phyloP scores from a whole-genome alignment of 2,329 filamentous ascomycete genomes.

The Aspergillus sp. region DNA sequence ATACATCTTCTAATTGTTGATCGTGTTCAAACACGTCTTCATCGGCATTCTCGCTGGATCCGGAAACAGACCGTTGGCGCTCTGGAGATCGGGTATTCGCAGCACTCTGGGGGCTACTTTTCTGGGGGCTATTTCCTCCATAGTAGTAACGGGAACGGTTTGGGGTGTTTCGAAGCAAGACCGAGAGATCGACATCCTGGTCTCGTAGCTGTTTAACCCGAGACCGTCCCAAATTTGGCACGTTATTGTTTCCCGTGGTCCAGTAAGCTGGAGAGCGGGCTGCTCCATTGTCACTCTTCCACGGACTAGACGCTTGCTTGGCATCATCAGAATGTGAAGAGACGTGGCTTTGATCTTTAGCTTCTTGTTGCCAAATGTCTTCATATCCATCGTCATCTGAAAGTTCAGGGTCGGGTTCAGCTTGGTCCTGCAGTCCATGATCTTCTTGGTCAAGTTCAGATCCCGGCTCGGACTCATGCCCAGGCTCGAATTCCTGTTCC shows the following conservation, averaged over 20 bases:
- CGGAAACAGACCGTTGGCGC: constrained; percentile 8
- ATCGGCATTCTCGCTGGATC: constrained; percentile 10
- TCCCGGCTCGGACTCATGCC: background rate
- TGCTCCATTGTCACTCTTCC: constrained; percentile 21
- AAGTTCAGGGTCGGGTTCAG: constrained; percentile 10
- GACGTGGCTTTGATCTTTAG: constrained; percentile 30
- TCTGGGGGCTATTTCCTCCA: constrained; percentile 24
- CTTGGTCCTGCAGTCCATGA: constrained; percentile 10
- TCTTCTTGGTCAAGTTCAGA: background rate
- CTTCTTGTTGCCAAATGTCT: constrained; percentile 47
- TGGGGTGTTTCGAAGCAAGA: constrained; percentile 29
- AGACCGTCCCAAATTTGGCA: constrained; percentile 26
- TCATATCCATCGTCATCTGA: constrained; percentile 34
- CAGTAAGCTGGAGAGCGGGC: constrained; percentile 26
- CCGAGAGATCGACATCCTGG: constrained; percentile 30
- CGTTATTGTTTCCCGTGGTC: constrained; percentile 20
- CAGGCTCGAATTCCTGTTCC: constrained; percentile 3
- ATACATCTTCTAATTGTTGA: constrained; percentile 17
- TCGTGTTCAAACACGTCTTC: constrained; percentile 14
- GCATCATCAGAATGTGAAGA: constrained; percentile 22
- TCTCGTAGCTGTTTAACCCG: constrained; percentile 29
- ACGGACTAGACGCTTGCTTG: constrained; percentile 25
- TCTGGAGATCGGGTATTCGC: constrained; percentile 11
- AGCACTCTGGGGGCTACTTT: constrained; percentile 23
- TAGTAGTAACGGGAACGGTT: constrained; percentile 34